phyloP scores from a whole-genome alignment of 805 yeast genomes.

The Starmerella geochares region DNA sequence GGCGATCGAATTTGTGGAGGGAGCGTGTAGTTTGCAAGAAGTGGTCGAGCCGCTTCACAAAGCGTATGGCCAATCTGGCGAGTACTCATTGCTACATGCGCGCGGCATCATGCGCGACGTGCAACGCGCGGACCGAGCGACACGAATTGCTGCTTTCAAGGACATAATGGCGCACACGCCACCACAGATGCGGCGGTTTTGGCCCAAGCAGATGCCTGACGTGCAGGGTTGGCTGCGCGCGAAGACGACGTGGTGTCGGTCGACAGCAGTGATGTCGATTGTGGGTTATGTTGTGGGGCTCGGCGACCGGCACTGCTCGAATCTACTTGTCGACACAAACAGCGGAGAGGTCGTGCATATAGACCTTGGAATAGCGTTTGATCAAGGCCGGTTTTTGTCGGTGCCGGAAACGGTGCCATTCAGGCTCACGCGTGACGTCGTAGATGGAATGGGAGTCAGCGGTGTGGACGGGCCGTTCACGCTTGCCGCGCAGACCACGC shows the following conservation, averaged over 20 bases:
- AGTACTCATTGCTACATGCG: slow-evolving; percentile 36
- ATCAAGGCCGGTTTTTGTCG: slow-evolving; percentile 73
- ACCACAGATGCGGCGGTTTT: slow-evolving; percentile 65
- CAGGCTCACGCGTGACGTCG: slow-evolving; percentile 75
- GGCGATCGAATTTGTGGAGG: slow-evolving; percentile 75
- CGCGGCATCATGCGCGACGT: slow-evolving; percentile 34
- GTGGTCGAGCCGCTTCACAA: slow-evolving; percentile 62
- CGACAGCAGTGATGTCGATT: slow-evolving; percentile 75
- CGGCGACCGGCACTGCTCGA: slow-evolving; percentile 92
- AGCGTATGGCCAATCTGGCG: slow-evolving; percentile 36
- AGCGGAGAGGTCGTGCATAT: slow-evolving; percentile 93
- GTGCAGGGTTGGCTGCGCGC: slow-evolving; percentile 68
- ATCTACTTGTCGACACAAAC: slow-evolving; percentile 66
- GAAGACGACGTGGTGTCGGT: slow-evolving; percentile 56
- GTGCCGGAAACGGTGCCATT: slow-evolving; percentile 94
- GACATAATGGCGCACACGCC: slow-evolving; percentile 42
- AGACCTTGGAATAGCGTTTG: slow-evolving; percentile 93
- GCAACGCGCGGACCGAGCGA: neutral
- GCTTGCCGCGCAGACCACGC: slow-evolving; percentile 61
- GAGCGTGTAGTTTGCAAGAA: slow-evolving; percentile 63
- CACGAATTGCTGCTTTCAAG: slow-evolving; percentile 32
- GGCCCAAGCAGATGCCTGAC: slow-evolving; percentile 52
- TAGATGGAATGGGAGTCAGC: slow-evolving; percentile 87
- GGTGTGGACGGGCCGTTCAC: slow-evolving; percentile 72
- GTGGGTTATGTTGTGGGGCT: slow-evolving; percentile 82